Percentiles rank a stretch among this genome's conserved stretches.
phyloP scores from a whole-genome alignment of 176 grass and related monocot species.

The Musa schizocarpa region DNA sequence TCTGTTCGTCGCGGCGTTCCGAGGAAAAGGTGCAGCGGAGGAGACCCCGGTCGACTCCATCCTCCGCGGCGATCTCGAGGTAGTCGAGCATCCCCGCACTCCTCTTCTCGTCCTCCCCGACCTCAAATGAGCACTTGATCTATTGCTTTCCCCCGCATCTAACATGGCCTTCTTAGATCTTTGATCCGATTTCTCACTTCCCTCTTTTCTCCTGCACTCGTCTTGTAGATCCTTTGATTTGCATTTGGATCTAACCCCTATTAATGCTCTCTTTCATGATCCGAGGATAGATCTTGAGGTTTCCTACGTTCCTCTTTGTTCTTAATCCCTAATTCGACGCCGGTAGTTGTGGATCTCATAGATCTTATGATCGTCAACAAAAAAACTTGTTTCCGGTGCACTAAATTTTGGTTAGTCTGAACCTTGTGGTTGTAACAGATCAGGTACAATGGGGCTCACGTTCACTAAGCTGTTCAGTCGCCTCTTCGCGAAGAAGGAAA shows the following conservation, averaged over 20 bases:
- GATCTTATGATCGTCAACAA: background rate
- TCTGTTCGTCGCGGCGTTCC: too few relatives aligned
- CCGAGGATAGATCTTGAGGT: constrained; percentile 1
- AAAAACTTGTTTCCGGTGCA: background rate
- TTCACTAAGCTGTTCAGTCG: constrained; percentile 8
- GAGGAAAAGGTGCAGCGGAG: background rate
- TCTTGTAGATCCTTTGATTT: too few relatives aligned
- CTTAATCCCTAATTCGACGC: background rate
- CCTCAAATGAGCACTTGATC: background rate
- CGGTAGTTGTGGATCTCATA: background rate
- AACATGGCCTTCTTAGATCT: background rate
- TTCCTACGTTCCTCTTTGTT: background rate
- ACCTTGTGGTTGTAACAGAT: too few relatives aligned
- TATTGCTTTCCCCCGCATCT: background rate
- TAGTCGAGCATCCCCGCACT: background rate
- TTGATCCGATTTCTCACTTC: too few relatives aligned
- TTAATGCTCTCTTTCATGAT: background rate
- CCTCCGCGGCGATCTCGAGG: background rate
- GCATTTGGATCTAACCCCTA: background rate
- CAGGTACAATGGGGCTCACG: constrained; percentile 2
- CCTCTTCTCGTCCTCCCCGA: background rate
- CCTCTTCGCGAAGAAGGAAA: constrained; percentile 10
- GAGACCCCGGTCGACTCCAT: background rate
- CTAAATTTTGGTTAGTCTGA: background rate
- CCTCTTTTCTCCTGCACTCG: too few relatives aligned